Evolutionary conservation across 495 filamentous ascomycete species (phyloP).

Genomic region (Articulospora tetracladia): DNA sequence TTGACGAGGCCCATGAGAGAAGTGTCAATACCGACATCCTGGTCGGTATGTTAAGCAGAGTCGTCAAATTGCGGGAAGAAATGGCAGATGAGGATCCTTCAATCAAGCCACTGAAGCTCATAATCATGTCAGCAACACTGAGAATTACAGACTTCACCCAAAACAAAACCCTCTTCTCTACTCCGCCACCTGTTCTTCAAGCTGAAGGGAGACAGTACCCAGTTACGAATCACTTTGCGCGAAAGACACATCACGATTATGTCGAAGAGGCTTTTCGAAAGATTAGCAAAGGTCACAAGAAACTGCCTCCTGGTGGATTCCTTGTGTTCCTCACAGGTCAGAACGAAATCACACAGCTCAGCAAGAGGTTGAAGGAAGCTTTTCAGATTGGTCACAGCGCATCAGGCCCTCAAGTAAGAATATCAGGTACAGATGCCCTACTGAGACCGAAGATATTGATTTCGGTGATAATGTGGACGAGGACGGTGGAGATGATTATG

Average conservation of each 20-base stretch:
- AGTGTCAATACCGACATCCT: slow-evolving; percentile 97
- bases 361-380: slow-evolving; percentile 68
- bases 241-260: slow-evolving; percentile 81
- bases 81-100: slow-evolving; percentile 54
- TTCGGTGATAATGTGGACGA: slow-evolving; percentile 56
- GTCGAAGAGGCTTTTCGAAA: slow-evolving; percentile 86
- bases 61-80: slow-evolving; percentile 70
- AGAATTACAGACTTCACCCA: slow-evolving; percentile 85
- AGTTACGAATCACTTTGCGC: slow-evolving; percentile 85
- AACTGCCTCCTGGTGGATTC: slow-evolving; percentile 87
- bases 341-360: slow-evolving; percentile 78
- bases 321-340: slow-evolving; percentile 96
- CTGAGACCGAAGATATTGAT: slow-evolving; percentile 87
- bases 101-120: slow-evolving; percentile 71
- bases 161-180: slow-evolving; percentile 74
- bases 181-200: slow-evolving; percentile 79
- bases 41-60: slow-evolving; percentile 91
- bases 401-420: slow-evolving; percentile 59
- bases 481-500: slow-evolving; percentile 43
- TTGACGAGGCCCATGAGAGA: slow-evolving; percentile 97
- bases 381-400: slow-evolving; percentile 54
- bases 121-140: slow-evolving; percentile 98
- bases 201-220: slow-evolving; percentile 92
- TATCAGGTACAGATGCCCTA: slow-evolving; percentile 74
- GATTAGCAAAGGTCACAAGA: slow-evolving; percentile 81